Base-by-base conservation (phyloP, 148 eudicot genomes). In the Amaranthus palmeri region DNA sequence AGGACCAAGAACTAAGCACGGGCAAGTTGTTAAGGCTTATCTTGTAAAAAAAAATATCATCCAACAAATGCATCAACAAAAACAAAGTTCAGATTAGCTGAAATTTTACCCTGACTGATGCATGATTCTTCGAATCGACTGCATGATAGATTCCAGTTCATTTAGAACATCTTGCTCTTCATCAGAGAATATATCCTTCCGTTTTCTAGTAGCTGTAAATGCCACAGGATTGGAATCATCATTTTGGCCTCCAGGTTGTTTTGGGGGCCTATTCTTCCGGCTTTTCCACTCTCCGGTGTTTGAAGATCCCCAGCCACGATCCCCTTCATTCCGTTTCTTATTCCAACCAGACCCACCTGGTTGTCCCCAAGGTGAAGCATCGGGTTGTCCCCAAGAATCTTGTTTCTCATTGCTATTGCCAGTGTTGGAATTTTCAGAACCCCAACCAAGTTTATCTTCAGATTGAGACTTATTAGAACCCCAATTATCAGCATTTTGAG, bases 91-190 rank as follows among this genome's bases (percentile, higher is more conserved):
- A 54, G 42, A 65, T 10, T 56, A 49, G n/a, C 61, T 15, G 65
- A n/a, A 71, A 14, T 25, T 25, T 67, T 90, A 95, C 97, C 93
- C 90, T 3, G 85, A 67, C 71, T 81, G 88, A 69, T 85, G 82
- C 96, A 92, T 86, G 10, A 95, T 88, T 72, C 85, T 85, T 82
- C 90, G 82, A 73, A 87, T 80, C 9, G 87, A 79, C 75, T 58
- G 85, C 93, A 88, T 86, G 63, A 90, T 77, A 5, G 80, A 77
- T 72, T 95, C 99, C 53, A 83, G 60, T 44, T 88, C 99, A 17
- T 83, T 57, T 11, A 91, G 78, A 56, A 85, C 78, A 50, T 92
- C 93, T 78, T 90, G 89, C 76, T 92, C 97, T 65, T 92, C 99
- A 7, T 83, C 73, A 3, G 96, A 69, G 78, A 95, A 91, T 12